Evolutionary conservation across 306 rosid genomes (phyloP).

Genomic region (Prunus armeniaca): DNA sequence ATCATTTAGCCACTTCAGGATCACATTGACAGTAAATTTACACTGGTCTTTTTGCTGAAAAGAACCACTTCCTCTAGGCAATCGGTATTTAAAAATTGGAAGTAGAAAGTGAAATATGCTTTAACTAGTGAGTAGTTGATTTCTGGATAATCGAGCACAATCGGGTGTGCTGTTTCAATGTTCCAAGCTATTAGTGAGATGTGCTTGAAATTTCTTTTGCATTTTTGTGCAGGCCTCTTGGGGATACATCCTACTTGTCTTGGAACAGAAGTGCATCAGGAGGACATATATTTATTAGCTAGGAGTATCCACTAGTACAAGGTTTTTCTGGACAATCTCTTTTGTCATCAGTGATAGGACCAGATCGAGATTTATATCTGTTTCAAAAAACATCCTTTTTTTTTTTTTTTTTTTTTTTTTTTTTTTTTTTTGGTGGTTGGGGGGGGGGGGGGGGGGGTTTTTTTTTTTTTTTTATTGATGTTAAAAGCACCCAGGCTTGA

Average conservation of each 20-base stretch:
- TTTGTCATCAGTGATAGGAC: neutral
- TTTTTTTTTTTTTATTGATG: neutral
- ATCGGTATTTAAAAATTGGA: neutral
- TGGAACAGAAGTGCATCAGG: slow-evolving; percentile 63
- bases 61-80: neutral
- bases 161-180: neutral
- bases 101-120: neutral
- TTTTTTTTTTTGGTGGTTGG: neutral
- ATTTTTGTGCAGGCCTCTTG: slow-evolving; percentile 74
- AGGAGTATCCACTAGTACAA: slow-evolving; percentile 14
- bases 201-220: neutral
- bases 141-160: neutral
- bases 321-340: slow-evolving; percentile 9
- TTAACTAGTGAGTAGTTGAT: neutral
- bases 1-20: too few relatives aligned
- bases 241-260: slow-evolving; percentile 82
- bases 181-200: neutral
- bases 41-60: slow-evolving; percentile 1
- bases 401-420: neutral
- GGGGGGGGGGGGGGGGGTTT: too few relatives aligned
- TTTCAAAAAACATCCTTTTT: neutral
- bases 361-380: slow-evolving; percentile 11
- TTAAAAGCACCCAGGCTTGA: neutral
- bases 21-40: neutral
- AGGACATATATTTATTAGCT: slow-evolving; percentile 15